Base-by-base conservation (phyloP, 257 asterid species). In the Capsicum pubescens region DNA sequence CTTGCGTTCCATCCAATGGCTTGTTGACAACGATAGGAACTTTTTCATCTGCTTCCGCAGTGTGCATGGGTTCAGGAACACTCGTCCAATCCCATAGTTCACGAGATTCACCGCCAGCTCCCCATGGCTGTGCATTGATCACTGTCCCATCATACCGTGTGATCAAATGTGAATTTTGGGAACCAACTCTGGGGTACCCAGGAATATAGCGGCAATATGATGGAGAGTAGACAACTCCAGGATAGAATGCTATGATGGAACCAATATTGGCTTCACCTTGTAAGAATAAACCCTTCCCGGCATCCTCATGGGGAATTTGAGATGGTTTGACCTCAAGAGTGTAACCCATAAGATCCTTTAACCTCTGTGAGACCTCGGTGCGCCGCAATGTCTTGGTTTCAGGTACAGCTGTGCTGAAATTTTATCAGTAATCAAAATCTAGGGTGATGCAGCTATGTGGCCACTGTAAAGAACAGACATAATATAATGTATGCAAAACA, bases 71-170 rank as follows among this genome's bases (percentile, higher is more conserved):
- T 61, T 72, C 87, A 42, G 84, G 79, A 80, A 56, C 44, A 66
- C 84, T 48, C 11, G 88, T 84, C 50, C 95, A 93, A 3, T 91
- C 90, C 98, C 98, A 96, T 17, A 83, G 16, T 84, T 90, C 95
- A 69, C 94, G 94, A 80, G 92, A 87, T 83, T 91, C 99, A 52
- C 95, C 97, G 12, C 99, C 98, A n/a, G 39, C 63, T 55, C 98
- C 98, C 99, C 99, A 96, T 3, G 99, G 97, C 86, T 94, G 95
- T 26, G 97, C 97, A n/a, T 94, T 93, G 79, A 96, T 93, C 72
- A 93, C 92, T 5, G 94, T 92, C 14, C 97, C 98, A 44, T 96
- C 99, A 84, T 94, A 96, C 86, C 98, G 91, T 21, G 97, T 94
- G 89, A 96, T 96, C 85, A 96, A 80, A 72, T 94, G 94, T 8